Percentiles rank a stretch among this genome's conserved stretches.
phyloP scores from a whole-genome alignment of 371 early-diverging fungal species.

The Phascolomyces articulosus region DNA sequence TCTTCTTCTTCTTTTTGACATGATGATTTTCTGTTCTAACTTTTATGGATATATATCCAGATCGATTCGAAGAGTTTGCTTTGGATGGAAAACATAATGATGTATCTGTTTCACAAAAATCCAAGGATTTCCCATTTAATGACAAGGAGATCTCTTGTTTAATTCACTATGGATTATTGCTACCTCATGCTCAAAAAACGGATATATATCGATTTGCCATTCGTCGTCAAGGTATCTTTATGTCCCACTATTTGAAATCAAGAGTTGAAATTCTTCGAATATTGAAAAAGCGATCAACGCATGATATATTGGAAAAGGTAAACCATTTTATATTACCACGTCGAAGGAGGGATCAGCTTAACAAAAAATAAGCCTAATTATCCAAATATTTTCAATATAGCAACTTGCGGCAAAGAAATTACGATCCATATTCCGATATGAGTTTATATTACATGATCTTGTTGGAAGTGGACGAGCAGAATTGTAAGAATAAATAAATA shows the following conservation, averaged over 20 bases:
- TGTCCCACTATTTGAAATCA: conserved; percentile 24
- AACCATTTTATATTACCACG: neutral
- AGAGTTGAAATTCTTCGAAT: conserved; percentile 27
- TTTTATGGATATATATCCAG: too few species aligned
- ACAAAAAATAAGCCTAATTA: neutral
- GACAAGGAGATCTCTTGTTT: conserved; percentile 17
- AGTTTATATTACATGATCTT: conserved; percentile 29
- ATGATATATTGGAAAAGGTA: conserved; percentile 31
- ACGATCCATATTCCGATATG: conserved; percentile 20
- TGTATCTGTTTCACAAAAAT: conserved; percentile 10
- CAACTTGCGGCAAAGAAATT: conserved; percentile 22
- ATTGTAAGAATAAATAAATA: conserved; percentile 14
- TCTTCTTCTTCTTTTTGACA: neutral
- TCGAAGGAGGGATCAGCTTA: neutral
- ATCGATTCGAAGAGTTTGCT: conserved; percentile 19
- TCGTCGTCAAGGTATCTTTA: conserved; percentile 25
- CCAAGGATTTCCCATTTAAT: conserved; percentile 10
- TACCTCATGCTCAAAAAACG: conserved; percentile 18
- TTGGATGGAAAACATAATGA: conserved; percentile 13
- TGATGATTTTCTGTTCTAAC: neutral
- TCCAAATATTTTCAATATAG: conserved; percentile 7
- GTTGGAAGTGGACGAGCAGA: conserved; percentile 31
- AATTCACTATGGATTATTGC: conserved; percentile 18
- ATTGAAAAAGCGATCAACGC: conserved; percentile 28
- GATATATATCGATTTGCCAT: conserved; percentile 30